Conservation (phyloP, 352 stramenopile species). For the Globisporangium iwayamae region DNA sequence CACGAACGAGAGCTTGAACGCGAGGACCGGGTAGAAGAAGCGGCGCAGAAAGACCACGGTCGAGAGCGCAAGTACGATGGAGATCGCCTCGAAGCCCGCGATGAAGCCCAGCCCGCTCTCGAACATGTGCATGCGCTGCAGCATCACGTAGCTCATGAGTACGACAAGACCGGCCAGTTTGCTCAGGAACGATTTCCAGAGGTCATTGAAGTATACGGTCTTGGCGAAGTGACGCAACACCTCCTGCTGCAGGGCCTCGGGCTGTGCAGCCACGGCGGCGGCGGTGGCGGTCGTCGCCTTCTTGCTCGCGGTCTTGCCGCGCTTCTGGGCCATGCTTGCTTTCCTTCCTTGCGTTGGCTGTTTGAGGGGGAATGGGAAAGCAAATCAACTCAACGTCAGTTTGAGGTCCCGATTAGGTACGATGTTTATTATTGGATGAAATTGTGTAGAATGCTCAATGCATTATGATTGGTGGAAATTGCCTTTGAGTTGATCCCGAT, state of each 20-base stretch:
- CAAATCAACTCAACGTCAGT: too few species aligned
- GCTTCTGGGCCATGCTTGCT: slow-evolving; percentile 14
- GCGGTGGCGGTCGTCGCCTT: slow-evolving; percentile 7
- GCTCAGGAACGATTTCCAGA: slow-evolving; percentile 79
- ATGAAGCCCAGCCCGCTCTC: slow-evolving; percentile 47
- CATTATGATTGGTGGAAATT: too few species aligned
- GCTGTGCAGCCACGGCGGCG: slow-evolving; percentile 14
- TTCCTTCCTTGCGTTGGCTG: neutral
- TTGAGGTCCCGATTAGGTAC: too few species aligned
- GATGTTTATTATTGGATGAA: neutral
- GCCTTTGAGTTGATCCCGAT: too few species aligned
- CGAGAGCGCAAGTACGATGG: slow-evolving; percentile 43
- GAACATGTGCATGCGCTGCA: slow-evolving; percentile 57
- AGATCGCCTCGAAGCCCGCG: slow-evolving; percentile 59
- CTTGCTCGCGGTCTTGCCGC: slow-evolving; percentile 16
- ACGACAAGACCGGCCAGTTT: slow-evolving; percentile 70
- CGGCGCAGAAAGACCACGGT: slow-evolving; percentile 68
- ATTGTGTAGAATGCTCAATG: neutral
- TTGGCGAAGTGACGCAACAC: slow-evolving; percentile 78
- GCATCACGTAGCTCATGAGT: slow-evolving; percentile 58
- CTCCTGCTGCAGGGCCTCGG: slow-evolving; percentile 52
- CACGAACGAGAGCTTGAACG: slow-evolving; percentile 76
- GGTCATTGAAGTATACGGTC: slow-evolving; percentile 84
- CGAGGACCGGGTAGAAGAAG: slow-evolving; percentile 53
- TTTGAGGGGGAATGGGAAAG: neutral